Evolutionary conservation across 2,329 filamentous ascomycete species (phyloP), one percentile per base, ranked within the genome.

Genomic region (Mariannaea elegans): DNA sequence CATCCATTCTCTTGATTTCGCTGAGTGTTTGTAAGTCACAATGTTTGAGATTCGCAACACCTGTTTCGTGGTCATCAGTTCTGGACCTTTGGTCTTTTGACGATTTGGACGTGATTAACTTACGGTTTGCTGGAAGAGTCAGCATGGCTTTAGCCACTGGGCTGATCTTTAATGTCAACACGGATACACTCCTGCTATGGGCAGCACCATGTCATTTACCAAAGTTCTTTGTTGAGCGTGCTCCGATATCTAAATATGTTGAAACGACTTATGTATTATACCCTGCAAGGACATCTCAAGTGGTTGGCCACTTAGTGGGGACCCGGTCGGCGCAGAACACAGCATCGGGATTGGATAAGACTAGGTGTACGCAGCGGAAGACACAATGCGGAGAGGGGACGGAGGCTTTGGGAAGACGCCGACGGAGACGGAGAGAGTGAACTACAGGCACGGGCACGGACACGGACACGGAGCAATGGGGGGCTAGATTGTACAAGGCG

Each of bases 401-500:
- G 19, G n/a, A n/a, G 19, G n/a, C n/a, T n/a, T n/a, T n/a, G n/a
- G n/a, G n/a, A 41, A 36, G 27, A 41, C 39, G 56, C 49, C 56
- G 56, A 59, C 44, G 56, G 56, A 44, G 49, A 29, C 56, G 56
- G 56, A 53, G 56, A 8, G n/a, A 12, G 7, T 7, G 10, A 7
- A 19, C n/a, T 24, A 32, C 23, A 38, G 39, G 39, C 7, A 32
- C 49, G 49, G 56, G 54, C 18, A 36, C 41, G 56, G 56, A 47
- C 34, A 34, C 36, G 50, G 44, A 58, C 31, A 38, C 29, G 27
- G 41, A n/a, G 38, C 7, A 42, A 23, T 34, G 6, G 19, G 32
- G 41, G 10, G 23, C 47, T 29, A 18, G 34, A n/a, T 19, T 21
- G 23, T 16, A 5, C 14, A 14, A 38, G 29, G 42, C n/a, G 13